A percentile compares a stretch with the other conserved stretches of the same genome.
Conservation (phyloP, 768 basidiomycete genomes). For the Leucocoprinus sp. region DNA sequence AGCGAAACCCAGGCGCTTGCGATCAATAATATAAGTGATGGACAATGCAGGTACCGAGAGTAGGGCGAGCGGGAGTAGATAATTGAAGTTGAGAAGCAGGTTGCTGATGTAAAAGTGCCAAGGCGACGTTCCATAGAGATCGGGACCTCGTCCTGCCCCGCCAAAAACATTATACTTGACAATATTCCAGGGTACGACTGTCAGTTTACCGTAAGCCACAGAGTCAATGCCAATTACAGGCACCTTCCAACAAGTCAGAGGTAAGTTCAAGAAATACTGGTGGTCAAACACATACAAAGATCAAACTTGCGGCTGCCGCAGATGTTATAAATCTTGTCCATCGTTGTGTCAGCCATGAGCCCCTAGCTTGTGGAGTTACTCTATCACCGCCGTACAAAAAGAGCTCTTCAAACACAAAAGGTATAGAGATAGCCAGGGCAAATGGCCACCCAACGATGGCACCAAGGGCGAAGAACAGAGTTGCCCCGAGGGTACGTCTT, state of each 20-base stretch:
- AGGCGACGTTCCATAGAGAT: constrained; percentile 88
- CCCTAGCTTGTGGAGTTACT: constrained; percentile 36
- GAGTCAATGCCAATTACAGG: constrained; percentile 82
- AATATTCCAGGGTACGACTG: constrained; percentile 89
- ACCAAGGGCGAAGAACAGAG: constrained; percentile 67
- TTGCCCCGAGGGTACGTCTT: constrained; percentile 55
- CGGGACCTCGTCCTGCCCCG: constrained; percentile 70
- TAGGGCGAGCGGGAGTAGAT: constrained; percentile 73
- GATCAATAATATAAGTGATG: constrained; percentile 69
- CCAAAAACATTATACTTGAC: constrained; percentile 90
- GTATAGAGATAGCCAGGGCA: constrained; percentile 76
- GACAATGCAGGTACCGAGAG: constrained; percentile 70
- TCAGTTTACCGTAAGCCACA: constrained; percentile 72
- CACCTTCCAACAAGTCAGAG: constrained; percentile 38
- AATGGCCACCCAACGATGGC: constrained; percentile 97
- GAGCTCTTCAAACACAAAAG: constrained; percentile 87
- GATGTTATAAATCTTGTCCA: constrained; percentile 49
- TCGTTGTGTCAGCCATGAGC: constrained; percentile 53
- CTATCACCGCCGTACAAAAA: constrained; percentile 67
- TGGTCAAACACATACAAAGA: constrained; percentile 44
- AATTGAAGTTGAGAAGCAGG: constrained; percentile 90
- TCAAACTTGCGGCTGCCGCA: constrained; percentile 46
- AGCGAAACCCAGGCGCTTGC: constrained; percentile 58
- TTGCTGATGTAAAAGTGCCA: constrained; percentile 84
- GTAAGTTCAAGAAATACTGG: not conserved